Base-by-base conservation (phyloP, 2,329 filamentous ascomycete species). In the Diplodia intermedia region DNA sequence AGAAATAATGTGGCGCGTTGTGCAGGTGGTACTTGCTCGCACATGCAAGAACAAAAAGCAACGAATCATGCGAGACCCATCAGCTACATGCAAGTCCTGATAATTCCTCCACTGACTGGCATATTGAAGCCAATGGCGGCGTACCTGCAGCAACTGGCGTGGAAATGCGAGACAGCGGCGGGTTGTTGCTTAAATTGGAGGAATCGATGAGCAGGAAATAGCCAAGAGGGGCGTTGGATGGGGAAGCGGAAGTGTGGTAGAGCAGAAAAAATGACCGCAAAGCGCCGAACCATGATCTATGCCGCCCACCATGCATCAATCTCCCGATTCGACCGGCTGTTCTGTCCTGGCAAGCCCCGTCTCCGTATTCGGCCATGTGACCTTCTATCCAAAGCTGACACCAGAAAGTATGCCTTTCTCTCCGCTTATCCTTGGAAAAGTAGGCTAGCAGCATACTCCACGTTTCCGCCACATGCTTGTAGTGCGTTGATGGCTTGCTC, bases 391-490 rank as follows among this genome's bases (percentile, higher is more conserved):
- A 31, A 26, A 43, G 20, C 47, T 33, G 18, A 49, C 47, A 31
- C 23, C 50, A 74, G 71, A 69, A 89, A 92, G 65, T 36, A 52
- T 63, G 31, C 9, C 36, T 36, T 33, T 47, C 38, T 56, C 23
- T 43, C 23, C 20, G 43, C 43, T 36, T 61, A 61, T 20, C 66
- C 49, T 23, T 76, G 74, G 69, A 89, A 92, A 65, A 97, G 86
- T 70, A 97, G 84, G 60, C 90, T 89, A 56, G 93, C 94, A n/a
- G 94, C 94, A 71, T 90, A 88, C 70, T 98, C 92, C 8, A 97
- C 88, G 75, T 98, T 92, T 23, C 95, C 94, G 23, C 89, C 89
- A 18, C 92, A 91, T 36, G 92, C 92, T 74, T 93, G 88, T 63
- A 99, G 82, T 2, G 94, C 93, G 69, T 90, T 88, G 65, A 95